Evolutionary conservation across 768 basidiomycete species (phyloP), one percentile per base, ranked within the genome.

Genomic region (Mycena floridula): DNA sequence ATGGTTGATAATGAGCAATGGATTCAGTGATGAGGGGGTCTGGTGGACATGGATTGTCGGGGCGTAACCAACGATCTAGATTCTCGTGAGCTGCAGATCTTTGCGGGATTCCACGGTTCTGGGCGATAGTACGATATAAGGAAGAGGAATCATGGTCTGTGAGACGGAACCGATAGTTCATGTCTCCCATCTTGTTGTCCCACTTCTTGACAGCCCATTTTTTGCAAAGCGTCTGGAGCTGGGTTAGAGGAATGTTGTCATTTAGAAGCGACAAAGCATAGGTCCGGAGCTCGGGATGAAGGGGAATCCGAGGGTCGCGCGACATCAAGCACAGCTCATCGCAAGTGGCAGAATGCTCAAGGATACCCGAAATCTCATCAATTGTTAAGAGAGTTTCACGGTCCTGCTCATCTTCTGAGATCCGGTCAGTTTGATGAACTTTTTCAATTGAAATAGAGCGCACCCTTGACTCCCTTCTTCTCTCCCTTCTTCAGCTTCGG

Each of bases 11-110:
- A 42, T 51, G 44, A 15, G 61, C 27, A 30, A 54, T 53, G 1
- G 57, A 51, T 25, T 49, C 45, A 15, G 54, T 37, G 26, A 60
- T 42, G 4, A 51, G 36, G 7, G 49, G 43, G 25, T 46, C 45
- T 7, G 58, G 58, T 7, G 55, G 56, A 16, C 27, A 37, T 20
- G 58, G 43, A 7, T 51, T 43, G 1, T 52, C 47, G 12, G 39
- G 3, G 18, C 46, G 41, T 38, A 60, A 57, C 60, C 60, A 62
- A 13, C 35, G 30, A 30, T 61, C 51, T 13, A 61, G 47, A 32
- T 62, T 62, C 2, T 48, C 52, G 38, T 60, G 50, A 5, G 61
- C 52, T 27, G 55, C 48, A 11, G 58, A 46, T 7, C 54, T n/a
- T 38, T 58, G 56, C 9, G 41, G 25, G 30, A 62, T 55, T 8